Evolutionary conservation across 495 filamentous ascomycete species (phyloP), one percentile per base, ranked within the genome.

Genomic region (Massariosphaeria phaeospora): DNA sequence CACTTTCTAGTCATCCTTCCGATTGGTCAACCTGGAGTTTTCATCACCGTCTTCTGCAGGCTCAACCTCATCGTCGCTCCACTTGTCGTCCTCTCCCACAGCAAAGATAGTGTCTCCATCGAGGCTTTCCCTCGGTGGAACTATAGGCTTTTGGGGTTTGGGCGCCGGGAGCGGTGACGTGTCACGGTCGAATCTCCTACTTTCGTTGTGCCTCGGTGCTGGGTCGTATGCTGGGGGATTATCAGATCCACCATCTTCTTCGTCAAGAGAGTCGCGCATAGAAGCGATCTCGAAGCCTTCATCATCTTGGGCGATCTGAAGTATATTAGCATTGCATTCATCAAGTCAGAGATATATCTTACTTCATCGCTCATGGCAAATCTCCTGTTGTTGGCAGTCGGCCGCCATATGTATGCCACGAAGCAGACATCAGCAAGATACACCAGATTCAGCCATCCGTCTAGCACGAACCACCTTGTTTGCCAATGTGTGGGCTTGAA

Each of bases 341-440:
- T 21, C 24, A 29, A 48, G 26, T 21, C 35, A 49, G n/a, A 3
- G 7, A 30, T 13, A 30, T 36, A 15, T 39, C 72, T 63, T 75
- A 83, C 82, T 81, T 98, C 93, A 63, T 99, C 93, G 72, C 86
- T 91, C 93, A 99, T 99, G 27, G 93, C 93, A 66, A 99, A 99
- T 53, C 93, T 80, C 62, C 91, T 78, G 73, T 99, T 99, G 70
- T 99, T 97, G 33, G 83, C 91, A 20, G 93, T 96, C 25, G 93
- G 93, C 46, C 93, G 78, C 93, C 93, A 99, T 30, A 99, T 76
- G 63, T 97, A 99, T n/a, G 91, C 88, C 41, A 99, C 80, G 69
- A 89, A 95, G 34, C 79, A 79, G 20, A 99, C 84, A 66, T 97
- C 91, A 59, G 85, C 84, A 41, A 99, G 78, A 68, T 99, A 99